phyloP scores from a whole-genome alignment of 2,329 filamentous ascomycete genomes.

The Orbilia ellipsospora region DNA sequence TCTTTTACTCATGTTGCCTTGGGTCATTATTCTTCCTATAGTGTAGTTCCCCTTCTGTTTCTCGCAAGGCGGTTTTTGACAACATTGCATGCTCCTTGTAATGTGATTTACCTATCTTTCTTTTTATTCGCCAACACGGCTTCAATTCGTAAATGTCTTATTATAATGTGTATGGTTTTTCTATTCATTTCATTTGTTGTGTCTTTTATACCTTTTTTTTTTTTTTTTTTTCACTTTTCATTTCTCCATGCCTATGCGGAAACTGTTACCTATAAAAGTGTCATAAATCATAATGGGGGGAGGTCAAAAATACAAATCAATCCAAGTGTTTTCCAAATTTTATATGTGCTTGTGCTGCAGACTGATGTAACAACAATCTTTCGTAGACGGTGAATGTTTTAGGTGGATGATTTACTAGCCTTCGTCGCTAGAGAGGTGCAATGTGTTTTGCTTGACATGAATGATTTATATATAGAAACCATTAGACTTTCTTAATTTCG shows the following conservation, averaged over 20 bases:
- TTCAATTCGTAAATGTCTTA: conserved; percentile 56
- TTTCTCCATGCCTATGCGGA: conserved; percentile 26
- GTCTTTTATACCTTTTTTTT: conserved; percentile 13
- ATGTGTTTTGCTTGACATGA: too few relatives aligned
- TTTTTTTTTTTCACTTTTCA: conserved; percentile 11
- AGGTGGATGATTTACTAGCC: too few relatives aligned
- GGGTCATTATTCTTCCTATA: neutral
- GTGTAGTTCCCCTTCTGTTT: neutral
- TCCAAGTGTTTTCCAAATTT: neutral
- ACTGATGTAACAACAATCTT: neutral
- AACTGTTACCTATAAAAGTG: conserved; percentile 11
- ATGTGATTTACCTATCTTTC: conserved; percentile 9
- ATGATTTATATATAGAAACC: too few relatives aligned
- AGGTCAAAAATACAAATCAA: neutral
- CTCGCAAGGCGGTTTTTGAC: conserved; percentile 10
- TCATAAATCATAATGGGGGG: conserved; percentile 11
- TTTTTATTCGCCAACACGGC: conserved; percentile 12
- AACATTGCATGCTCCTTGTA: conserved; percentile 17
- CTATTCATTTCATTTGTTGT: conserved; percentile 37
- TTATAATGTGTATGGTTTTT: conserved; percentile 33
- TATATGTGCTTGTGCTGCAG: neutral
- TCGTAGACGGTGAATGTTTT: too few relatives aligned
- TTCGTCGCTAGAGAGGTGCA: too few relatives aligned
- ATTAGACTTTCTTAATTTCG: too few relatives aligned
- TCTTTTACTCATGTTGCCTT: conserved; percentile 18